A percentile compares a stretch with the other conserved stretches of the same genome.
Conservation (phyloP, 768 basidiomycete genomes). For the Phylloporus sp. region DNA sequence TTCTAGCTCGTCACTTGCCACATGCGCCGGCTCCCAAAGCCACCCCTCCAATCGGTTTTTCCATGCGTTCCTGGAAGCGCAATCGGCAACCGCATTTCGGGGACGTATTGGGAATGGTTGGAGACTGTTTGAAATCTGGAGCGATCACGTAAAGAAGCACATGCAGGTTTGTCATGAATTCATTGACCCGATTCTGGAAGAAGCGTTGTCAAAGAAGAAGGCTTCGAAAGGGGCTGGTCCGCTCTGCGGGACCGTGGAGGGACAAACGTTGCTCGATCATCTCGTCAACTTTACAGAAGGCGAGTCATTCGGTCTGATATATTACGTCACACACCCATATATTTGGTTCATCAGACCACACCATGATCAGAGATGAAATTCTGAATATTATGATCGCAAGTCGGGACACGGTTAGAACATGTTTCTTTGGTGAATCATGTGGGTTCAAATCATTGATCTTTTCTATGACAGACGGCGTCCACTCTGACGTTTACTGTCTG, state of each 20-base stretch:
- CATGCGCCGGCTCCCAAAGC: background rate
- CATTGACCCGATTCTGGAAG: constrained; percentile 49
- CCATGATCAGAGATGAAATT: constrained; percentile 34
- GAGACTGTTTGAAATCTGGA: constrained; percentile 41
- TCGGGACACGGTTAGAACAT: constrained; percentile 28
- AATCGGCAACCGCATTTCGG: constrained; percentile 39
- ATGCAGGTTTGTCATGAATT: constrained; percentile 48
- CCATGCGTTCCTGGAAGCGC: constrained; percentile 47
- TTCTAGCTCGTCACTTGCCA: constrained; percentile 3
- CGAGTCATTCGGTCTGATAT: background rate
- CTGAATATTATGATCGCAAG: constrained; percentile 37
- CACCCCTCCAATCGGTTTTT: constrained; percentile 23
- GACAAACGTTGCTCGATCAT: constrained; percentile 29
- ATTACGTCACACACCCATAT: background rate
- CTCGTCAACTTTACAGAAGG: constrained; percentile 31
- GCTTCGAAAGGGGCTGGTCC: background rate
- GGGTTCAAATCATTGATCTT: background rate
- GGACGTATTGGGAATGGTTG: constrained; percentile 31
- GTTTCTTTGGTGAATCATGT: background rate
- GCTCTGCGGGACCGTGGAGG: constrained; percentile 8
- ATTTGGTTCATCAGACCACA: constrained; percentile 19
- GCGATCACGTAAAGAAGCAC: constrained; percentile 42
- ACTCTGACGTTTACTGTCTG: constrained; percentile 36
- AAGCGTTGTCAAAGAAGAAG: constrained; percentile 39
- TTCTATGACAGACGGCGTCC: constrained; percentile 24